A percentile compares a stretch with the other conserved stretches of the same genome.
These are phyloP conservation scores for Acrocalymma vagum DNA, from an alignment of 2,329 filamentous ascomycete species.

Conservation along the genomic window DNA sequence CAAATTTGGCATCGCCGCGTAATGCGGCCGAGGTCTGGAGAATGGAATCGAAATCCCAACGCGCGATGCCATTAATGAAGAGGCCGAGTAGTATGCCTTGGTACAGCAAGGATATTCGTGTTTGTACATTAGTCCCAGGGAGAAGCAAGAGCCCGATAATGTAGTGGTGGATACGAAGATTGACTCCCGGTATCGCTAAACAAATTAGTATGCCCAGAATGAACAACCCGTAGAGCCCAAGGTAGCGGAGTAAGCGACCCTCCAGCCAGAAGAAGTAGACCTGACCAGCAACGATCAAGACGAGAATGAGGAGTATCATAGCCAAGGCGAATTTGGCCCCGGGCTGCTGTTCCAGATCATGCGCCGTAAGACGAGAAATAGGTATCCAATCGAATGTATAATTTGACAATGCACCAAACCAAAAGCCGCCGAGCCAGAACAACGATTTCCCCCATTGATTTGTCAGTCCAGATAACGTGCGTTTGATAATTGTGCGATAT, in stretches of 20 bases:
- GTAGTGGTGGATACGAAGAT: slow-evolving; percentile 84
- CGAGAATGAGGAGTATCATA: slow-evolving; percentile 75
- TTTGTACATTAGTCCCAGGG: slow-evolving; percentile 46
- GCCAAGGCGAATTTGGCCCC: slow-evolving; percentile 84
- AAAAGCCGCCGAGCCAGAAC: slow-evolving; percentile 87
- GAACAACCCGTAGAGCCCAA: slow-evolving; percentile 79
- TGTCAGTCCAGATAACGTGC: slow-evolving; percentile 74
- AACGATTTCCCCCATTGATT: slow-evolving; percentile 89
- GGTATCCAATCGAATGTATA: slow-evolving; percentile 95
- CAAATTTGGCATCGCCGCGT: slow-evolving; percentile 60
- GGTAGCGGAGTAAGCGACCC: slow-evolving; percentile 77
- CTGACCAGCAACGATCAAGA: slow-evolving; percentile 74
- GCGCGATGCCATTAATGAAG: slow-evolving; percentile 46
- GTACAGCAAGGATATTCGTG: slow-evolving; percentile 42
- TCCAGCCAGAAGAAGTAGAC: slow-evolving; percentile 88
- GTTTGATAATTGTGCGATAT: slow-evolving; percentile 81
- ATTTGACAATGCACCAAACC: slow-evolving; percentile 90
- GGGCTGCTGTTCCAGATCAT: slow-evolving; percentile 87
- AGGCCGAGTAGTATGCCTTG: slow-evolving; percentile 46
- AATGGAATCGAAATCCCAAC: slow-evolving; percentile 62
- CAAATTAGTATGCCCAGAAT: slow-evolving; percentile 71
- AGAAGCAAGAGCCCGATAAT: slow-evolving; percentile 44
- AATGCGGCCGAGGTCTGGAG: slow-evolving; percentile 81
- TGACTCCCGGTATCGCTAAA: slow-evolving; percentile 76
- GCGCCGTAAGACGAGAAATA: slow-evolving; percentile 84